Evolutionary conservation across 768 basidiomycete genomes (phyloP), one percentile per base, ranked within the genome.

Genomic region (Boletus fagicola): DNA sequence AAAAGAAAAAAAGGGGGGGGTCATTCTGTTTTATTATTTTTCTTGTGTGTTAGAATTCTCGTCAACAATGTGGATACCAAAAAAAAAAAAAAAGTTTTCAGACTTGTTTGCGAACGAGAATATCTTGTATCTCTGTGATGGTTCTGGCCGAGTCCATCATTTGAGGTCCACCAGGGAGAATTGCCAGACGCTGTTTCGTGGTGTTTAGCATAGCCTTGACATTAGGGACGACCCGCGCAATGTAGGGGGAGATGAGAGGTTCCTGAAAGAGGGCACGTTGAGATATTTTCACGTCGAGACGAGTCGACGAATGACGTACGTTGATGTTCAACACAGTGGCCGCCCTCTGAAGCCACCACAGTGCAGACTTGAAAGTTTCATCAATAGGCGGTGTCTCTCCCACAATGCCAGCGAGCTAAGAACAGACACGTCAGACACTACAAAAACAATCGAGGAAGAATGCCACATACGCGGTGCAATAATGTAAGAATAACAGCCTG

Each of bases 261-360:
- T 92, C 89, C 87, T 89, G 51, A 38, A 36, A 48, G 38, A 57
- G 15, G 12, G 20, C 8, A 22, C 11, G 5, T 48, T 44, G 16
- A 54, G 47, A 46, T 16, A 5, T 11, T 26, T 24, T 46, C 42
- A 33, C 48, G 39, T 1, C 28, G 57, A 9, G 36, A 48, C 15
- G 49, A 35, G 20, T 50, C 42, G 11, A 43, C 54, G 44, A 47
- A 28, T 26, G 5, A 76, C 80, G 28, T 68, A 88, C 88, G 65
- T 85, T 86, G 50, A 90, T 85, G 66, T 87, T 88, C 61, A 93
- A 80, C 33, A 86, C 78, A 15, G 81, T 76, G 8, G 88, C 77
- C 38, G 88, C 79, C 54, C 91, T 85, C 68, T 92, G 89, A 62
- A 94, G 75, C 91, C 91, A 94, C 90, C 92, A 92, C 55, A 93